Base-by-base conservation (phyloP, 169 alveolate species). In the Babesia bovis region DNA sequence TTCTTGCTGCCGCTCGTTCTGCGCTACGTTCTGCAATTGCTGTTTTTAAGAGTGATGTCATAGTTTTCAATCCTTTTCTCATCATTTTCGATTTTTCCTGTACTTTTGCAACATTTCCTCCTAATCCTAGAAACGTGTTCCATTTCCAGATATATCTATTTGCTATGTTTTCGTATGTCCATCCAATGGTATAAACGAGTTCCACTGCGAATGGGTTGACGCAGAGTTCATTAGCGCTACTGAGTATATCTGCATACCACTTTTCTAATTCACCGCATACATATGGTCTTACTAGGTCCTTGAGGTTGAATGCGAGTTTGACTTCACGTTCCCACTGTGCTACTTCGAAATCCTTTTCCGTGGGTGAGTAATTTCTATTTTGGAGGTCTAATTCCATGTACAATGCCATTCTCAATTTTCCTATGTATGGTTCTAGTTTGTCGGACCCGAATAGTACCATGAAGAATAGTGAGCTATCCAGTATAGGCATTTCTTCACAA, bases 381-480 rank as follows among this genome's bases (percentile, higher is more conserved):
- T 72, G 53, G 40, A 78, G 78, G 38, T 91, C 96, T 45, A 87
- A 84, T 55, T 90, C 93, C 69, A 90, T 90, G 56, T 83, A 83
- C 78, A 87, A 79, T 33, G 90, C 96, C 95, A 91, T 90, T 38
- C 92, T 59, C 42, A 92, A 71, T 49, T 93, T 92, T 19, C 96
- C 97, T 23, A 94, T 85, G 71, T 90, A 92, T 23, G 95, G 96
- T 52, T 91, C 96, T 42, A 94, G 78, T 28, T 73, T 85, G 38
- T 94, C 97, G 32, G 95, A 88, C 21, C 97, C 97, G 78, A 94
- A 94, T 33, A 94, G 78, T 90, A 94, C 79, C 83, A 90, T 92
- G 84, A 94, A 94, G 70, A 92, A 91, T 38, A 94, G 83, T 33
- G 89, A 66, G 36, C 92, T 71, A 65, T 94, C 97, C 15, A 94